Evolutionary conservation across 352 stramenopile genomes (phyloP).

Genomic region (Globisporangium abappressorium): DNA sequence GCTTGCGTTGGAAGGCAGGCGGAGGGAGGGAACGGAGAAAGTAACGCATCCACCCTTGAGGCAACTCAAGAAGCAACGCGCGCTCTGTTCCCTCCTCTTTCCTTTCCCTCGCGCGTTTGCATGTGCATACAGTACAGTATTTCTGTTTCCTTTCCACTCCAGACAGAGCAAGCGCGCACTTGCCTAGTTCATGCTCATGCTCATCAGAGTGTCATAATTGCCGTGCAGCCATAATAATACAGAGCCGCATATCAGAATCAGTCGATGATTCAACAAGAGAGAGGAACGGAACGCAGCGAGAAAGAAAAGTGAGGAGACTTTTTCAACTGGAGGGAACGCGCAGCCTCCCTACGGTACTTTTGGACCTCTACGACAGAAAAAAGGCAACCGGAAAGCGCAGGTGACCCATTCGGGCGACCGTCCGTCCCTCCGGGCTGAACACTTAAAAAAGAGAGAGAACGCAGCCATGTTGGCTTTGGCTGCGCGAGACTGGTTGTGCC

Average conservation of each 20-base stretch:
- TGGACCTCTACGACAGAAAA: background rate
- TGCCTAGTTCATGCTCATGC: no score
- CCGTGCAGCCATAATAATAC: background rate
- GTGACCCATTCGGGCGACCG: background rate
- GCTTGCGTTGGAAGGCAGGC: background rate
- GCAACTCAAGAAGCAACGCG: background rate
- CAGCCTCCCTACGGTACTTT: background rate
- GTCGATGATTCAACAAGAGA: background rate
- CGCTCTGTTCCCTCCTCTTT: background rate
- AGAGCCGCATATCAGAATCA: slow-evolving; percentile 5
- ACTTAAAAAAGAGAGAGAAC: background rate
- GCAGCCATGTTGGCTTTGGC: background rate
- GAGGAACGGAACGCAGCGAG: background rate
- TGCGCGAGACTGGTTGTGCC: background rate
- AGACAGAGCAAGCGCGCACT: no score
- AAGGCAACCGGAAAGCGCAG: background rate
- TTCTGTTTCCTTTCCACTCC: no score
- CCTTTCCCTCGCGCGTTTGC: background rate
- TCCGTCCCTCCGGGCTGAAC: background rate
- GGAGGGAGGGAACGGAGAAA: background rate
- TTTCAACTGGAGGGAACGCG: background rate
- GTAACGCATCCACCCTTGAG: background rate
- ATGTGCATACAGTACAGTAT: background rate
- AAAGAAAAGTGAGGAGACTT: background rate
- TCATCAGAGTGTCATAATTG: no score